Base-by-base conservation (phyloP, 2,329 filamentous ascomycete species). In the Colletotrichum godetiae region DNA sequence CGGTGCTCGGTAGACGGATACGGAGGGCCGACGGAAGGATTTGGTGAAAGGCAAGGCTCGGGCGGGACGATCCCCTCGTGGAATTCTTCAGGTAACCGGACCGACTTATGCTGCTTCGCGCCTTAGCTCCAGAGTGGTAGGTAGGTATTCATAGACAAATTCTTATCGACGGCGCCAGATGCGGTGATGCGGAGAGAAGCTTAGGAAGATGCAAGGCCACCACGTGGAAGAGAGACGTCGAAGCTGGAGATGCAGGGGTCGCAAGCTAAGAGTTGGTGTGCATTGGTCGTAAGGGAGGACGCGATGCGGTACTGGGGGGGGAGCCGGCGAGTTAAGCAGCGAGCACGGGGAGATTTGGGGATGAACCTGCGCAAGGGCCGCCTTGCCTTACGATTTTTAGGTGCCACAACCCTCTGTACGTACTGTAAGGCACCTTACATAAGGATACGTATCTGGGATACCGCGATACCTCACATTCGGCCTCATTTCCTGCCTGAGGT, bases 301-400 rank as follows among this genome's bases (percentile, higher is more conserved):
- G 19, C 8, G 42, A 8, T n/a, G 19, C 19, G 42, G 42, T 8
- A 49, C 19, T 49, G 19, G 42, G 42, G 42, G 42, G 42, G 7
- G 10, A 49, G 42, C 42, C 8, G 42, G 42, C 42, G 42, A 49
- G 19, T 49, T 49, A 10, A 49, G 15, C 42, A 49, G 42, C 3
- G 19, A 49, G 42, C 42, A 11, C 42, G 19, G 42, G 42, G 6
- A 46, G 11, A 15, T 22, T 12, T 27, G 37, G 24, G 53, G 22
- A 42, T 46, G 61, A 67, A 66, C 61, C 68, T 33, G 35, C 49
- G 59, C 67, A 70, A 29, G 68, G 62, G 56, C 67, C 61, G 13
- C 37, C 13, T 37, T n/a, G 19, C 46, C 22, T 19, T 35, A 46
- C 4, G 29, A 31, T 22, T 19, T 22, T 22, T 22, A 49, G 33